Conservation (phyloP, 208 protist genomes). For the Trypanosoma lewisi region DNA sequence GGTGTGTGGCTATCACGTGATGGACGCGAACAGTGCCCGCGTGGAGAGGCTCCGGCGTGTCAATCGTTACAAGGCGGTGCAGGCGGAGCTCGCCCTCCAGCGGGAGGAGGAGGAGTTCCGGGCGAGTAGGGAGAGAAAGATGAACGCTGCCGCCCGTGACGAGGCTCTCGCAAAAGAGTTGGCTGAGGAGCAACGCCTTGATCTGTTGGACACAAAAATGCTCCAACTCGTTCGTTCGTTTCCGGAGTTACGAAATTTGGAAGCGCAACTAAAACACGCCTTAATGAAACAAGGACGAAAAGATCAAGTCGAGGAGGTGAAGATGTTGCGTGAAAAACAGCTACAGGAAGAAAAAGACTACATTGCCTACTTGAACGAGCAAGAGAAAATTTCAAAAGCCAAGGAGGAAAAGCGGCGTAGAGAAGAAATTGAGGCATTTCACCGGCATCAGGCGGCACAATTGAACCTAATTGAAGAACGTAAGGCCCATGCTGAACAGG, state of each 20-base stretch:
- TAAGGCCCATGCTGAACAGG: slow-evolving; percentile 40
- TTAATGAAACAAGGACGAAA: slow-evolving; percentile 73
- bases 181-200: slow-evolving; percentile 66
- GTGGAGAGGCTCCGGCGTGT: slow-evolving; percentile 83
- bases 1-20: slow-evolving; percentile 10
- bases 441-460: slow-evolving; percentile 70
- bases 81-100: slow-evolving; percentile 78
- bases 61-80: slow-evolving; percentile 83
- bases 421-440: slow-evolving; percentile 67
- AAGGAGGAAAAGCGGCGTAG: slow-evolving; percentile 56
- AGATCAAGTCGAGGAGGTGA: slow-evolving; percentile 66
- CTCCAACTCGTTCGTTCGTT: slow-evolving; percentile 76
- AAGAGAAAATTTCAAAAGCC: slow-evolving; percentile 41
- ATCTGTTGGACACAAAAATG: slow-evolving; percentile 86
- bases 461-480: slow-evolving; percentile 78
- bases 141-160: slow-evolving; percentile 54
- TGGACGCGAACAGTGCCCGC: slow-evolving; percentile 50
- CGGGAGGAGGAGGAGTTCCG: slow-evolving; percentile 72
- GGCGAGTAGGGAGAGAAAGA: slow-evolving; percentile 41
- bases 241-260: slow-evolving; percentile 78
- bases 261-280: slow-evolving; percentile 70
- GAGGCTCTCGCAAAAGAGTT: slow-evolving; percentile 77
- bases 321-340: slow-evolving; percentile 33
- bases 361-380: slow-evolving; percentile 50
- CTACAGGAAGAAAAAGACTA: slow-evolving; percentile 63